Percentiles rank a stretch among this genome's conserved stretches.
phyloP scores from a whole-genome alignment of 768 basidiomycete species.

The Calvatia gigantea region DNA sequence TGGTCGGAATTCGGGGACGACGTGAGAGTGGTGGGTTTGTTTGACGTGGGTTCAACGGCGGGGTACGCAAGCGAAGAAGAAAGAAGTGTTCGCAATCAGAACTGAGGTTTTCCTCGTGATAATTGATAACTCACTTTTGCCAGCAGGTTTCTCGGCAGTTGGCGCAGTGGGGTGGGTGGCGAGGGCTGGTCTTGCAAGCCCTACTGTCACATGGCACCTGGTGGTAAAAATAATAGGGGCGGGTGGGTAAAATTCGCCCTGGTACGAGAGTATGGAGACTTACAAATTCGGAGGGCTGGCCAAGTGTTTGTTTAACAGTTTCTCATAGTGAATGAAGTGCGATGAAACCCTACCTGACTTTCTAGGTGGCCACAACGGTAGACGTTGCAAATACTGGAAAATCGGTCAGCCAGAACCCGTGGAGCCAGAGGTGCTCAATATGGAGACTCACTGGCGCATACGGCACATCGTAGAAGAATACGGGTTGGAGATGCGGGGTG shows the following conservation, averaged over 20 bases:
- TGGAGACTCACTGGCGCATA: constrained; percentile 46
- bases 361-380: constrained; percentile 49
- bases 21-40: constrained; percentile 1
- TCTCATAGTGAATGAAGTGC: background rate
- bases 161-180: constrained; percentile 42
- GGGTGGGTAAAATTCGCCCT: constrained; percentile 1
- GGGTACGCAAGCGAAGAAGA: background rate
- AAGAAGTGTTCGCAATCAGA: background rate
- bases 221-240: constrained; percentile 4
- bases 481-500: constrained; percentile 5
- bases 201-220: constrained; percentile 44
- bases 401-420: constrained; percentile 1
- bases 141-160: constrained; percentile 34
- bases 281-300: constrained; percentile 28
- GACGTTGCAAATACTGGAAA: constrained; percentile 39
- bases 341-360: constrained; percentile 31
- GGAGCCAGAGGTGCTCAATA: background rate
- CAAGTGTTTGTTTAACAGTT: background rate
- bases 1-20: background rate
- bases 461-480: constrained; percentile 41
- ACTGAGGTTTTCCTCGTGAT: background rate
- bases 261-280: constrained; percentile 16
- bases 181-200: constrained; percentile 53
- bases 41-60: constrained; percentile 4
- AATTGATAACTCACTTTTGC: constrained; percentile 18